Conservation (phyloP, 192 early-diverging fungal species). For the Pilaira anomala region DNA sequence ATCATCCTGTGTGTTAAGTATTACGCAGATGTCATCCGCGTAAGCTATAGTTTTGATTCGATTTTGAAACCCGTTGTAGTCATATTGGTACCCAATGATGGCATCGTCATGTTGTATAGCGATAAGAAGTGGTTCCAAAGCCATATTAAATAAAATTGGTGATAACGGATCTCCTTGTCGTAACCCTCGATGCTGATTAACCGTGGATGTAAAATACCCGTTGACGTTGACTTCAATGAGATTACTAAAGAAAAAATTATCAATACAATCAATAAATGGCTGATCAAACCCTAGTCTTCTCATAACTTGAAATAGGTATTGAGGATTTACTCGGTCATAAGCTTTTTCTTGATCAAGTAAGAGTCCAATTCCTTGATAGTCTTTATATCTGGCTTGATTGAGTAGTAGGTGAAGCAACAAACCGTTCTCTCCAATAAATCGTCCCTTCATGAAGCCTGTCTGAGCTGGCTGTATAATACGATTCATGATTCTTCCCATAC, state of each 20-base stretch:
- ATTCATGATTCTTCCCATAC: background rate
- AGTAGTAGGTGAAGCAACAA: no score
- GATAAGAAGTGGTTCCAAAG: no score
- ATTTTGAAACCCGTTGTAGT: no score
- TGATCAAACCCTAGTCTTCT: background rate
- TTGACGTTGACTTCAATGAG: no score
- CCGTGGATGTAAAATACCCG: background rate
- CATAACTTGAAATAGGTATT: background rate
- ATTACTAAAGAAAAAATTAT: background rate
- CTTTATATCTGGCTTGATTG: no score
- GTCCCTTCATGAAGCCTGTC: constrained; percentile 8
- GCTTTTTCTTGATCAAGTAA: constrained; percentile 20
- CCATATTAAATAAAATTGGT: no score
- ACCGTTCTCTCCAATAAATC: constrained; percentile 13
- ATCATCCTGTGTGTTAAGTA: constrained; percentile 2
- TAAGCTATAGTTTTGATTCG: background rate
- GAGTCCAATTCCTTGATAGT: constrained; percentile 4
- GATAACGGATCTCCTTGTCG: no score
- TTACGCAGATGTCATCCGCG: constrained; percentile 20
- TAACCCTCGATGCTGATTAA: no score
- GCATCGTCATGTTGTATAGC: background rate
- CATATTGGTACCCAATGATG: no score
- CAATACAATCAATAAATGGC: background rate
- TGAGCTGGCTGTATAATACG: constrained; percentile 20
- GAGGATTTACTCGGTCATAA: constrained; percentile 11